Base-by-base conservation (phyloP, 495 filamentous ascomycete species). In the Elaphomyces granulatus region DNA sequence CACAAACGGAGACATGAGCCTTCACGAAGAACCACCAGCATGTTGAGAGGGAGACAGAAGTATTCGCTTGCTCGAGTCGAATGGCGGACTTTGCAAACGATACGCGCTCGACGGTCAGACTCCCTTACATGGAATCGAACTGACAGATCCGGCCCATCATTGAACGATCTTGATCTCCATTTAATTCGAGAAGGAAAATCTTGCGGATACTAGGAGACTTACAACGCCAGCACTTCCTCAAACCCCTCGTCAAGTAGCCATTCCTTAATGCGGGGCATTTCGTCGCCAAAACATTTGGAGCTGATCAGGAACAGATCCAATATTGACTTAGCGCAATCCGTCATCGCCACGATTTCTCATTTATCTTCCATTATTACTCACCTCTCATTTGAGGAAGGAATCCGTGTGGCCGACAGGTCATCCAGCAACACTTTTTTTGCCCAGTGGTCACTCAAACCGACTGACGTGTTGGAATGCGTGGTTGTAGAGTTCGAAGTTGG, bases 91-190 rank as follows among this genome's bases (percentile, higher is more conserved):
- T 68, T 67, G 53, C 71, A 71, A 9, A 79, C 56, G 15, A 83
- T 75, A 32, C 77, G 66, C 10, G 69, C 65, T 20, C 74, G 68
- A 38, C 68, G 46, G 38, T 77, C 77, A 1, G 46, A 42, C 15
- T 68, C 56, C 18, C 75, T 61, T 31, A 71, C 54, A 45, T 73
- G 80, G 20, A 81, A 64, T 20, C 61, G 61, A 31, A 79, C 66
- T 9, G 53, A 63, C 28, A 81, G 54, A 20, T 72, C 58, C 12
- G 66, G 64, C 15, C 60, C 48, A 28, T 53, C 52, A 15, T 51
- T 46, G 36, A 67, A 61, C 34, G 48, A 54, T 46, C 63, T 71
- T 42, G 1, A 15, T 37, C 44, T 72, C 54, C 37, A 6, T 6
- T 28, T 12, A 28, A 28, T 6, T 12, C 6, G 12, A 28, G 23